A percentile compares a stretch with the other conserved stretches of the same genome.
Conservation (phyloP, 2,329 filamentous ascomycete genomes). For the Colletotrichum scovillei region DNA sequence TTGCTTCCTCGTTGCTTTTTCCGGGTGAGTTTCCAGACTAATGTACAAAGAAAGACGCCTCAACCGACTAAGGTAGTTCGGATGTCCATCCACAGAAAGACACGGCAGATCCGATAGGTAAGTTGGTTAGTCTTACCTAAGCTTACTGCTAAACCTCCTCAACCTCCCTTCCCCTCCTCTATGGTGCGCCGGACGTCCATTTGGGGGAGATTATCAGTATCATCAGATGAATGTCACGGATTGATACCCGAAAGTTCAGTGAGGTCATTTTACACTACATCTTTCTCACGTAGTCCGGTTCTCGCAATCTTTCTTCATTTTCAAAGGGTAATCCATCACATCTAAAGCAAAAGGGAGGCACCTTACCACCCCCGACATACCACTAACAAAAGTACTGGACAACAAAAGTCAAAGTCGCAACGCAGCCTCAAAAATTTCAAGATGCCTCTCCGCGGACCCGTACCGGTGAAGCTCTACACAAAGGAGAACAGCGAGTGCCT, state of each 20-base stretch:
- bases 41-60: neutral
- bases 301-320: neutral
- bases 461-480: slow-evolving; percentile 43
- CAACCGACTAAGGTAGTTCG: neutral
- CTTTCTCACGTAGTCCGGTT: neutral
- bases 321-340: neutral
- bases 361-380: neutral
- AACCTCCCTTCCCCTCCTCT: neutral
- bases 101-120: neutral
- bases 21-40: neutral
- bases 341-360: neutral
- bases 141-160: neutral
- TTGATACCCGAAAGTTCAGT: neutral
- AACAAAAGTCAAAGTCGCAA: neutral
- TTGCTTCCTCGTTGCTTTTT: neutral
- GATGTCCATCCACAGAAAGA: neutral
- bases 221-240: neutral
- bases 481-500: slow-evolving; percentile 45
- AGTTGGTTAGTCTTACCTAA: neutral
- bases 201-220: too few species aligned
- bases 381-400: neutral
- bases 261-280: neutral
- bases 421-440: neutral
- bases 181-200: too few species aligned
- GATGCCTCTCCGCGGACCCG: slow-evolving; percentile 47